Evolutionary conservation across 208 protist genomes (phyloP), one percentile per base, ranked within the genome.

Genomic region (Trypanosoma brucei): DNA sequence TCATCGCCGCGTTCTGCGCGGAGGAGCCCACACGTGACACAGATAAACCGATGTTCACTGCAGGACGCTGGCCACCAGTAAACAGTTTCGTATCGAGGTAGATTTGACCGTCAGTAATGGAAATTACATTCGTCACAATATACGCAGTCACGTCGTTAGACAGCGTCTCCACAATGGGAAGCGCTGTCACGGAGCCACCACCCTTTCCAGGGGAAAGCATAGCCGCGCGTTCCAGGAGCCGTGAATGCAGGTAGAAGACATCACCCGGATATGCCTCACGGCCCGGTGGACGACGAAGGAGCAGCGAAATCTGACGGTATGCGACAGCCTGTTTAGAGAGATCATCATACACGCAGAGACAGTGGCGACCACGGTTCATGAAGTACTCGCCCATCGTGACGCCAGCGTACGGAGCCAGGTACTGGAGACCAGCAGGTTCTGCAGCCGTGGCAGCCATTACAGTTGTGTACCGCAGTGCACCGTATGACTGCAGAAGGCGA

Each of bases 71-170:
- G 66, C 93, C 93, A 62, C 86, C 84, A 68, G 90, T 95, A 78
- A 96, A 97, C 42, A 97, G 86, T 72, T 96, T 95, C 53, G 86
- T 82, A 70, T 96, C 91, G 22, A 97, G 81, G 78, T 96, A 97
- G 59, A 97, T 97, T 78, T 96, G 93, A n/a, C 93, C 93, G 71
- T 97, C 93, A 30, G 93, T 97, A 72, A 97, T 96, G 51, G 89
- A 96, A 81, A 97, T 97, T 42, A 96, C 91, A 78, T 97, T 97
- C 55, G 91, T 97, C 50, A 93, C 90, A 62, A 97, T 97, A 76
- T 97, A 97, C 22, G 92, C 92, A 39, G 93, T 96, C 76, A 97
- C 93, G 65, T 97, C 93, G 68, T 95, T 95, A 55, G 91, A 95
- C 62, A 96, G 88, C 54, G 91, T 97, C 85, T 97, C 90, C 63